Percentiles rank a stretch among this genome's conserved stretches.
phyloP scores from a whole-genome alignment of 345 rosid genomes.

The Aegle marmelos region DNA sequence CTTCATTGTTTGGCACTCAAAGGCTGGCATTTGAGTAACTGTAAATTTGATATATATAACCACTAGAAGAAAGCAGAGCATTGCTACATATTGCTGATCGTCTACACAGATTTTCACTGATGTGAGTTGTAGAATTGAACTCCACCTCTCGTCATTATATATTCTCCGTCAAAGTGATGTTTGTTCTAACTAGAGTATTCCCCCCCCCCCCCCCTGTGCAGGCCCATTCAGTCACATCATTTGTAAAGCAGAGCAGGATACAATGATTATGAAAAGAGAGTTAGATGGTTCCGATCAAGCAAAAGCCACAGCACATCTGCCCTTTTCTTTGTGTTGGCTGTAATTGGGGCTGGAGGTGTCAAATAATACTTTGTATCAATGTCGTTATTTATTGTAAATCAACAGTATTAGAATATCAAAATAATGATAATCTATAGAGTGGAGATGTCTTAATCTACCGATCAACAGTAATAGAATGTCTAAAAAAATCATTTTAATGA shows the following conservation, averaged over 20 bases:
- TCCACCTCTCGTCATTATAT: neutral
- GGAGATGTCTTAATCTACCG: neutral
- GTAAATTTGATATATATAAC: neutral
- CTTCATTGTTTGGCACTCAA: constrained; percentile 80
- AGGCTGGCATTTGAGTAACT: constrained; percentile 84
- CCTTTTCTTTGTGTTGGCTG: neutral
- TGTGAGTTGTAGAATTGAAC: constrained; percentile 10
- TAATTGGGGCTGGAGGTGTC: neutral
- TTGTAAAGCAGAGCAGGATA: neutral
- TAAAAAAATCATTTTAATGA: neutral
- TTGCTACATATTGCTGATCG: neutral
- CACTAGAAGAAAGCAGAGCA: constrained; percentile 1
- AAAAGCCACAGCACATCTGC: neutral
- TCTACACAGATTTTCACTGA: neutral
- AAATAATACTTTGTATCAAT: neutral
- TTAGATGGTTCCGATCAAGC: neutral
- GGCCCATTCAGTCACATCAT: neutral
- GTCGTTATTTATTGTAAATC: neutral
- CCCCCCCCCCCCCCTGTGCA: too few relatives aligned
- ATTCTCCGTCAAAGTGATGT: neutral
- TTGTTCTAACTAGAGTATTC: neutral
- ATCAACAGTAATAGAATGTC: neutral
- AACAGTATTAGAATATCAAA: too few relatives aligned
- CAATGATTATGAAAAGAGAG: neutral
- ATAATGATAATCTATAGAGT: neutral